phyloP scores from a whole-genome alignment of 306 rosid species.

The Quercus alba region DNA sequence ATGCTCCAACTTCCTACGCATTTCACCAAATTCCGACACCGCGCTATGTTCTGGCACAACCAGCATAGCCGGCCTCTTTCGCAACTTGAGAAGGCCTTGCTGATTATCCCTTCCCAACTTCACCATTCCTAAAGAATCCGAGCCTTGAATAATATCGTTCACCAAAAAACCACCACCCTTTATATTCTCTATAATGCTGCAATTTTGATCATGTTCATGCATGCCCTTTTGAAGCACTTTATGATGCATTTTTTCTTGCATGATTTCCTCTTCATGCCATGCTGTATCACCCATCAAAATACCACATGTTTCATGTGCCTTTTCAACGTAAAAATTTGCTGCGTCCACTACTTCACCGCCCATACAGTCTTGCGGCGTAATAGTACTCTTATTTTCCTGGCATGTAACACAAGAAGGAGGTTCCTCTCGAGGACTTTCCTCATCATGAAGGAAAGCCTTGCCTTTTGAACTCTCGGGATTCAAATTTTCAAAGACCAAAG shows the following conservation, averaged over 20 bases:
- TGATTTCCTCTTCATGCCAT: background rate
- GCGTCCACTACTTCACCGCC: background rate
- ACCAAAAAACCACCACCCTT: background rate
- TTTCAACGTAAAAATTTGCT: background rate
- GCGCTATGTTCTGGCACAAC: conserved; percentile 28
- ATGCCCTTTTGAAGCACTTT: background rate
- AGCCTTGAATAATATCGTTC: background rate
- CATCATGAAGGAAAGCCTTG: background rate
- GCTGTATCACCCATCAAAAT: background rate
- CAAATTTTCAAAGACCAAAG: background rate
- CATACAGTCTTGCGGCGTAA: background rate
- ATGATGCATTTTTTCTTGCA: background rate
- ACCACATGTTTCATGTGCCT: background rate
- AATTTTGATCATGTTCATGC: background rate
- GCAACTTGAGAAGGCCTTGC: background rate
- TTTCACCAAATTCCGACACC: conserved; percentile 6
- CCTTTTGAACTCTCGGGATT: background rate
- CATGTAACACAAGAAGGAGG: background rate
- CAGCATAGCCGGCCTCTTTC: conserved; percentile 31
- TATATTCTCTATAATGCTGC: too few relatives aligned
- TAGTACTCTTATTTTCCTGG: background rate
- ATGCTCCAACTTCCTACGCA: conserved; percentile 17
- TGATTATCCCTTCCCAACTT: background rate
- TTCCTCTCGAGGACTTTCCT: background rate
- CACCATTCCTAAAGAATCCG: background rate